Base-by-base conservation (phyloP, 2,329 filamentous ascomycete species). In the Simplicillium sp. region DNA sequence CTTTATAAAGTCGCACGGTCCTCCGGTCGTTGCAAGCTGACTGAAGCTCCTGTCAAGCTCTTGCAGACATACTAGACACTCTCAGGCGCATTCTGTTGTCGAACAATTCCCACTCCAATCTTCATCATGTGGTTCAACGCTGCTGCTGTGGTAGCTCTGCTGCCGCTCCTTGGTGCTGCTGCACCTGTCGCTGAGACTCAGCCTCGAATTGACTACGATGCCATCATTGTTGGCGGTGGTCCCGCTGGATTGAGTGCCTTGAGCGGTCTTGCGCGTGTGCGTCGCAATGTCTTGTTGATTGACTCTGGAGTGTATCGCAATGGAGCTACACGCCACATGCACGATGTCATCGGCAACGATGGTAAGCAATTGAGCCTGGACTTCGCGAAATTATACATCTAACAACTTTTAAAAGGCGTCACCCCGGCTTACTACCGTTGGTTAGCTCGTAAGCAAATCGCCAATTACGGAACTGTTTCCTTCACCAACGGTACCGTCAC, bases 271-370 rank as follows among this genome's bases (percentile, higher is more conserved):
- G 75, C 71, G 7, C 71, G 77, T 13, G 75, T 80, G 12, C 66
- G 68, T 11, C 65, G 75, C 12, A 71, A 65, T 6, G 68, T 70
- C 1, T 57, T 79, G 7, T 53, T 81, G 34, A 70, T 80, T 40
- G 77, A 81, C 52, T 77, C 72, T 15, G 70, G 68, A 11, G 60
- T 67, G 25, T 81, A 81, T 48, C 70, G 77, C 39, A 81, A 80
- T 50, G 64, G 40, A 1, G 58, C 65, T 0, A 80, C 77, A 0
- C 58, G 75, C 12, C 67, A 77, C 46, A 72, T 79, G 65, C 77
- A 81, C 54, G 77, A 80, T 51, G 70, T 80, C 1, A 61, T 79
- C 18, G 75, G 75, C 3, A 73, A 67, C 42, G 76, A 80, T 39
- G 76, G 76, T 77, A 50, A 46, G 52, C 36, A 3, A 13, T 33